Percentiles rank a stretch among this genome's conserved stretches.
Evolutionary conservation across 208 protist genomes (phyloP).

Genomic region (Crithidia mellificae): DNA sequence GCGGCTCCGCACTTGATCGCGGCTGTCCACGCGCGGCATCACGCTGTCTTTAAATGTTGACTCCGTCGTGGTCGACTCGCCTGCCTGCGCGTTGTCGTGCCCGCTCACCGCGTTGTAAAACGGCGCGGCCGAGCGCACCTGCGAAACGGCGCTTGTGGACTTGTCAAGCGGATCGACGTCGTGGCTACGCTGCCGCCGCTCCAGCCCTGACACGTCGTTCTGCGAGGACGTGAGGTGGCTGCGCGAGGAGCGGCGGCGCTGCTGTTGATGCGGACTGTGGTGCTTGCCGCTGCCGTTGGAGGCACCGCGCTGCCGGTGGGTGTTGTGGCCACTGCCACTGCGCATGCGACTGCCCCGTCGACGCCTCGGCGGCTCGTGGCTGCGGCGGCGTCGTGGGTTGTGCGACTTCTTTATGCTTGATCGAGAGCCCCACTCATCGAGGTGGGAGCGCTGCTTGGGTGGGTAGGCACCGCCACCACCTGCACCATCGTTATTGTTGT

Average conservation of each 20-base stretch:
- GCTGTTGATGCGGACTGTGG: background rate
- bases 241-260: background rate
- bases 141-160: no score
- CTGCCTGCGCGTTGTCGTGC: no score
- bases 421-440: background rate
- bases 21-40: conserved; percentile 13
- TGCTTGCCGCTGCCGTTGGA: background rate
- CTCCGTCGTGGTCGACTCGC: background rate
- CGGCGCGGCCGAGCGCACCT: conserved; percentile 7
- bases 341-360: background rate
- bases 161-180: background rate
- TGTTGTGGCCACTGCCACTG: background rate
- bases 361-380: background rate
- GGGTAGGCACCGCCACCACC: background rate
- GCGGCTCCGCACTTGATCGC: background rate
- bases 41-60: conserved; percentile 16
- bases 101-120: background rate
- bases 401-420: background rate
- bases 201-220: background rate
- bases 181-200: background rate
- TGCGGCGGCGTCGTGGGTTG: background rate
- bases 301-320: background rate
- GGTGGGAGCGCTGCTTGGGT: background rate
- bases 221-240: background rate
- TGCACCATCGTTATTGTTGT: background rate